phyloP scores from a whole-genome alignment of 345 rosid species.

The Eucalyptus erythrocorys region DNA sequence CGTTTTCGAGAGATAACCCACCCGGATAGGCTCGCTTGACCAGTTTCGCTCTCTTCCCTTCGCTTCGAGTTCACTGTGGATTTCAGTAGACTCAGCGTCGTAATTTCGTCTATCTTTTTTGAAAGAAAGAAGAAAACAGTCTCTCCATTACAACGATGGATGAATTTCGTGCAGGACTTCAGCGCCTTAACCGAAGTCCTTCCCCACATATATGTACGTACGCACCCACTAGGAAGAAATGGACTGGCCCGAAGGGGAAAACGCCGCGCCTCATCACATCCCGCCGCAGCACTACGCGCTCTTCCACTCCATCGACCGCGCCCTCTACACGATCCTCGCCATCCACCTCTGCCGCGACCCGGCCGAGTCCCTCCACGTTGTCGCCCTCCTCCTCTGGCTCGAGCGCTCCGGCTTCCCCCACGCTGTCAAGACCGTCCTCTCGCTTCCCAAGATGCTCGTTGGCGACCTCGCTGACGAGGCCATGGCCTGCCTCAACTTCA shows the following conservation, averaged over 20 bases:
- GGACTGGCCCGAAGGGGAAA: neutral
- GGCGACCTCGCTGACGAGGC: conserved; percentile 39
- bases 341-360: conserved; percentile 30
- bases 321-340: conserved; percentile 21
- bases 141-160: neutral
- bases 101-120: neutral
- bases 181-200: neutral
- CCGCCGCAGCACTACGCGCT: conserved; percentile 10
- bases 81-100: neutral
- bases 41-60: neutral
- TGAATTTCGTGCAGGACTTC: neutral
- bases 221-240: neutral
- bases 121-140: neutral
- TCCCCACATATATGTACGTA: neutral
- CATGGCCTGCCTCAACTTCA: conserved; percentile 13
- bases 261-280: neutral
- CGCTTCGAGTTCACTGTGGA: neutral
- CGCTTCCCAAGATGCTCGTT: conserved; percentile 15
- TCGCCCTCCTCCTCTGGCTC: conserved; percentile 46
- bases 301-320: conserved; percentile 41
- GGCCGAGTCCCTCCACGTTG: conserved; percentile 16
- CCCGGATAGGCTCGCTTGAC: neutral
- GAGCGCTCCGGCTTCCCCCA: conserved; percentile 17
- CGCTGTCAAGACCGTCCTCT: conserved; percentile 12
- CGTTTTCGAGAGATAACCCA: neutral